Percentiles rank a stretch among this genome's conserved stretches.
Evolutionary conservation across 176 grass and related monocot genomes (phyloP).

Genomic region (Musa troglodytarum): DNA sequence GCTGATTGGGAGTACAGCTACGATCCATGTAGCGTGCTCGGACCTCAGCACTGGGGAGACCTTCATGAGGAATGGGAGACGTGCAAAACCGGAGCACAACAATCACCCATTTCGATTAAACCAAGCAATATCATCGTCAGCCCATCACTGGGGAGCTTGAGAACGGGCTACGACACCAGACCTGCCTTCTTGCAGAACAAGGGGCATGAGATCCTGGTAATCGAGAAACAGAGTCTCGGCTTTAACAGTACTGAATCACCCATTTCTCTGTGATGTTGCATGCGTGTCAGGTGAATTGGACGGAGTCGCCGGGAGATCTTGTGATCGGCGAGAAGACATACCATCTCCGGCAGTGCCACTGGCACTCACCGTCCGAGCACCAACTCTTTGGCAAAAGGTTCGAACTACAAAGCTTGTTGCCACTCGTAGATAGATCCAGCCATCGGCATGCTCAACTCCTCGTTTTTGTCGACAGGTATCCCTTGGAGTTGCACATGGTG

Average conservation of each 20-base stretch:
- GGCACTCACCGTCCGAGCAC: conserved; percentile 17
- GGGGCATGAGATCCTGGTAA: conserved; percentile 9
- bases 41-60: not conserved
- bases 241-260: not conserved
- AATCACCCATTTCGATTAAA: conserved; percentile 10
- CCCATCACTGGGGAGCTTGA: not conserved
- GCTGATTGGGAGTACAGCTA: not conserved
- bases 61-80: not conserved
- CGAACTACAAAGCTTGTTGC: not conserved
- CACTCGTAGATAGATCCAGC: not conserved
- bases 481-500: conserved; percentile 18
- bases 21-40: not conserved
- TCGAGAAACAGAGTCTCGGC: no score
- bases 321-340: not conserved
- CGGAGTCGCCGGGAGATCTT: not conserved
- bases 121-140: not conserved
- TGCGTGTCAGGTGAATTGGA: conserved; percentile 16
- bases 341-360: conserved; percentile 12
- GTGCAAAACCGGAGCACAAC: not conserved
- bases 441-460: not conserved
- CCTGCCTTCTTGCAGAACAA: not conserved
- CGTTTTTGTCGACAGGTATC: conserved; percentile 2
- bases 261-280: no score
- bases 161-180: not conserved
- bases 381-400: conserved; percentile 8